Conservation (phyloP, 192 early-diverging fungal species). For the Dimargaris verticillata region DNA sequence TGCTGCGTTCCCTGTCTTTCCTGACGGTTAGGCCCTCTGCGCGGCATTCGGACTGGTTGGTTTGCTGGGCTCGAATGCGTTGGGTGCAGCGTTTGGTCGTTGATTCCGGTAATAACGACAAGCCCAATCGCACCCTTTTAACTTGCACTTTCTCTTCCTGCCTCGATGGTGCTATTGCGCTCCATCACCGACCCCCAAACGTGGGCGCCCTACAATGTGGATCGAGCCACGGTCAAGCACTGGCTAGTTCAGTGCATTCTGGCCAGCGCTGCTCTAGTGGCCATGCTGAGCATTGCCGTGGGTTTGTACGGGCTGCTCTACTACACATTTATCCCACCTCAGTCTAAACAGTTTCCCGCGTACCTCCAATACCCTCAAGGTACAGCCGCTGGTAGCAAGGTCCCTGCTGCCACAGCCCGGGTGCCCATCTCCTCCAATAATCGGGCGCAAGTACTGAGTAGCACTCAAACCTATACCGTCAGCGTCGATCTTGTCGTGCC, state of each 20-base stretch:
- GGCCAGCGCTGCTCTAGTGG: neutral
- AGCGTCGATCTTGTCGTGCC: constrained; percentile 38
- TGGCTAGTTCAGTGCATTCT: neutral
- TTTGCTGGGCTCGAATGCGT: too few species aligned
- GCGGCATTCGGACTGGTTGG: too few species aligned
- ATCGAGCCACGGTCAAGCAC: neutral
- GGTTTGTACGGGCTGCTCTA: constrained; percentile 39
- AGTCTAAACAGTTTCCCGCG: constrained; percentile 30
- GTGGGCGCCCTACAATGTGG: neutral
- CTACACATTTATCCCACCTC: constrained; percentile 41
- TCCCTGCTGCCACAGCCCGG: neutral
- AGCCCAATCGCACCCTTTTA: neutral
- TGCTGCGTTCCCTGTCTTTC: too few species aligned
- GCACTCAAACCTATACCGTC: constrained; percentile 42
- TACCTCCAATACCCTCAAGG: constrained; percentile 32
- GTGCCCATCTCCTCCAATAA: neutral
- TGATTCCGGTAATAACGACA: too few species aligned
- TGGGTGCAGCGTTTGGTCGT: too few species aligned
- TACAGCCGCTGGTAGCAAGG: constrained; percentile 8
- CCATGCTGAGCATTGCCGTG: neutral
- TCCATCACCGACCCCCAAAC: neutral
- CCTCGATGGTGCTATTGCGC: neutral
- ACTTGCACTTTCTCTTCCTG: neutral
- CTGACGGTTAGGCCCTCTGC: too few species aligned
- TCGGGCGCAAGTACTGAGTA: constrained; percentile 16